phyloP scores from a whole-genome alignment of 2,329 filamentous ascomycete species.

The Fusarium irregulare region DNA sequence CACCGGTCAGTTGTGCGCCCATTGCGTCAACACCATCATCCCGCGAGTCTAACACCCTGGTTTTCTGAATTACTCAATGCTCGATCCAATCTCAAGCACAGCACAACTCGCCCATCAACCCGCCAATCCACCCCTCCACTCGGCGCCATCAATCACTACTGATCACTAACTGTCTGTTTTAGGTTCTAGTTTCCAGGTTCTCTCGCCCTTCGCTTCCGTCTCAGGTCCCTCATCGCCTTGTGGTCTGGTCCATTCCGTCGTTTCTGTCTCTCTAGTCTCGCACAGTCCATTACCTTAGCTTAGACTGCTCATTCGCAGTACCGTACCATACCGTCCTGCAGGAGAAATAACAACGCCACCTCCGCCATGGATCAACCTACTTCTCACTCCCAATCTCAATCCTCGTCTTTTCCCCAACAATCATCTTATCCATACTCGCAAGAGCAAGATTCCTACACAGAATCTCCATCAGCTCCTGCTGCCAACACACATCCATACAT shows the following conservation, averaged over 20 bases:
- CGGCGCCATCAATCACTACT: constrained; percentile 25
- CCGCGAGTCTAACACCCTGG: constrained; percentile 34
- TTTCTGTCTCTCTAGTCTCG: constrained; percentile 27
- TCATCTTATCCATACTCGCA: constrained; percentile 37
- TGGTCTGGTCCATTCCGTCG: constrained; percentile 29
- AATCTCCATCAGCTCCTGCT: constrained; percentile 34
- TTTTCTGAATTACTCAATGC: constrained; percentile 21
- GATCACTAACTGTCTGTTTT: background rate
- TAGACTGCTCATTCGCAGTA: constrained; percentile 13
- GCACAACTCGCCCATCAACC: background rate
- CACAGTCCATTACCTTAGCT: constrained; percentile 14
- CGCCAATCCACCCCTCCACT: constrained; percentile 19
- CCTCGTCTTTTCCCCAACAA: constrained; percentile 38
- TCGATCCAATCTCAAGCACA: constrained; percentile 20
- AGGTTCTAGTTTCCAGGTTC: constrained; percentile 22
- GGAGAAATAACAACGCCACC: constrained; percentile 45
- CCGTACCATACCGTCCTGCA: constrained; percentile 5
- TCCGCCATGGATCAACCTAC: constrained; percentile 49
- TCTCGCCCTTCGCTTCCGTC: constrained; percentile 17
- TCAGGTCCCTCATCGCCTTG: constrained; percentile 21
- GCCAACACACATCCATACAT: constrained; percentile 30
- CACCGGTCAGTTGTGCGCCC: constrained; percentile 38
- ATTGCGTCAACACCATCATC: constrained; percentile 49
- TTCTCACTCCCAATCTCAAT: constrained; percentile 39
- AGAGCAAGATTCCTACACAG: constrained; percentile 37